A percentile compares a stretch with the other conserved stretches of the same genome.
Conservation (phyloP, 768 basidiomycete species). For the Roridomyces roridus region DNA sequence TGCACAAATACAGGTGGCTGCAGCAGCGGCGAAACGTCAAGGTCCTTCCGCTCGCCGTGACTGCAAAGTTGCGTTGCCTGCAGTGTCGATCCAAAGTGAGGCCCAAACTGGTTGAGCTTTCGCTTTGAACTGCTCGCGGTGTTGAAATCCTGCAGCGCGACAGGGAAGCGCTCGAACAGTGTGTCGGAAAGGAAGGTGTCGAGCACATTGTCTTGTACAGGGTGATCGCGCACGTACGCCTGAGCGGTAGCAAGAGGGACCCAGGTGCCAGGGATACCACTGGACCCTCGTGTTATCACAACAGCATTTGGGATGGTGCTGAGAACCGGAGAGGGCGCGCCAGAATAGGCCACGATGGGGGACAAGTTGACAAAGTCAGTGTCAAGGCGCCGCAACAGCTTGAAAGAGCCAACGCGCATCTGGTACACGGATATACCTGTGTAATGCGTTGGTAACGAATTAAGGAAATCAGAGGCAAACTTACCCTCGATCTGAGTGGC, state of each 20-base stretch:
- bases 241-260: constrained; percentile 67
- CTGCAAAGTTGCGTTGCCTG: constrained; percentile 43
- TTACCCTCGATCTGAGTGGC: constrained; percentile 76
- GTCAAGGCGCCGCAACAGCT: constrained; percentile 75
- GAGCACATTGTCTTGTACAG: constrained; percentile 42
- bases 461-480: constrained; percentile 27
- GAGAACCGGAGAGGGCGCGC: constrained; percentile 43
- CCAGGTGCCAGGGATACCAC: constrained; percentile 68
- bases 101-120: constrained; percentile 65
- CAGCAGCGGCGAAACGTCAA: constrained; percentile 9
- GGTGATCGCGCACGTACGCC: constrained; percentile 55
- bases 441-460: constrained; percentile 13
- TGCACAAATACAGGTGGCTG: neutral
- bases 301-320: constrained; percentile 53
- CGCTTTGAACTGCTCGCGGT: constrained; percentile 52
- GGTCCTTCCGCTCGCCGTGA: constrained; percentile 25
- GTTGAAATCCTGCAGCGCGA: constrained; percentile 64
- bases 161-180: constrained; percentile 68
- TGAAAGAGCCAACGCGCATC: constrained; percentile 59
- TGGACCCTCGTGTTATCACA: constrained; percentile 57
- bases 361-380: constrained; percentile 81
- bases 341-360: constrained; percentile 55
- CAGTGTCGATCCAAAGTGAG: constrained; percentile 61
- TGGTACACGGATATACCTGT: constrained; percentile 80
- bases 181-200: constrained; percentile 66